These are phyloP conservation scores for Danielia reshetovae DNA, from an alignment of 805 yeast genomes.

Conservation along the genomic window DNA sequence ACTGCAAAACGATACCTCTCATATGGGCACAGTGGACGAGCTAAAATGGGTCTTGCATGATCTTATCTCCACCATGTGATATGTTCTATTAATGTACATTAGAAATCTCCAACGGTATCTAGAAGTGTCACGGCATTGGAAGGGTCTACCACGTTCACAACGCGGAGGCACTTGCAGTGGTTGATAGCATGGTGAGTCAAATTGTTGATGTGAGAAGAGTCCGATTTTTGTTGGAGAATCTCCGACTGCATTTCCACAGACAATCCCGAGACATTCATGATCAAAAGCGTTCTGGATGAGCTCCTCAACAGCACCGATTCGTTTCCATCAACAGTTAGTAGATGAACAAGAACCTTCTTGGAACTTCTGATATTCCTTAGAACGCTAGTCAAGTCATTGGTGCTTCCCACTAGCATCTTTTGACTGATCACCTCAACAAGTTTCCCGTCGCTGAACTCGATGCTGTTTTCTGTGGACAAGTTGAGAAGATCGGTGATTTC, in stretches of 20 bases:
- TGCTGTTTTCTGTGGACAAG: constrained; percentile 5
- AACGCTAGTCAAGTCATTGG: constrained; percentile 2
- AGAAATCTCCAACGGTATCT: not conserved
- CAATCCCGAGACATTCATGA: not conserved
- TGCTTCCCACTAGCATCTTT: constrained; percentile 5
- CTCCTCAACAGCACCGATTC: not conserved
- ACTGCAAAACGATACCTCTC: constrained; percentile 17
- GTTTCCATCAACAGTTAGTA: constrained; percentile 1
- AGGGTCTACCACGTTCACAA: too few species aligned
- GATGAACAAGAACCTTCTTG: constrained; percentile 1
- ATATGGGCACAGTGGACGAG: constrained; percentile 62
- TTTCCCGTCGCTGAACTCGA: not conserved
- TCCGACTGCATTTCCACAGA: not conserved
- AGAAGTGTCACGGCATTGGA: too few species aligned
- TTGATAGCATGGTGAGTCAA: not conserved
- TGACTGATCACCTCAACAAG: constrained; percentile 5
- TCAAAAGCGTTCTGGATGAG: not conserved
- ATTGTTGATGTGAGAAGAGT: not conserved
- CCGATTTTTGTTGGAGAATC: not conserved
- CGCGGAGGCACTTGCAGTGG: not conserved
- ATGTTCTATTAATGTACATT: constrained; percentile 1
- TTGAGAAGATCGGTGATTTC: constrained; percentile 6
- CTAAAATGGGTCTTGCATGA: constrained; percentile 70
- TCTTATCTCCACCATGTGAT: constrained; percentile 42
- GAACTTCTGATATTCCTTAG: constrained; percentile 1